A percentile compares a stretch with the other conserved stretches of the same genome.
These are phyloP conservation scores for Edaphochlamys debaryana DNA, from an alignment of 139 green algal species.

Conservation along the genomic window DNA sequence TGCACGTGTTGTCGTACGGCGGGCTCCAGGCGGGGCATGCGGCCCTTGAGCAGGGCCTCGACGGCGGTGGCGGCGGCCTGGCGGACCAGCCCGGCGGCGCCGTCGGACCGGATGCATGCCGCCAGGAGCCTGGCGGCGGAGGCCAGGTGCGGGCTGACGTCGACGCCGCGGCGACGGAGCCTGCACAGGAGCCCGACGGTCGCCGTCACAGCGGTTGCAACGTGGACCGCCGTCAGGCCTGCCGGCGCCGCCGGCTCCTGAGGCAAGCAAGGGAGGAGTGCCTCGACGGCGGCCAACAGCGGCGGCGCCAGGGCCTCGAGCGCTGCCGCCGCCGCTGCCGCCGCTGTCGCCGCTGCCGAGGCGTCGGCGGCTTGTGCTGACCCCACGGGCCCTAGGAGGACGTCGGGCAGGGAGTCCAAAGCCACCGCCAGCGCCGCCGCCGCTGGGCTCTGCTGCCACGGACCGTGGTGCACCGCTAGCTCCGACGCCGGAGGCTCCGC, in stretches of 20 bases:
- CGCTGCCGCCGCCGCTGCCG: neutral
- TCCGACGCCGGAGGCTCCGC: neutral
- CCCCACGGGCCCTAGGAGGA: neutral
- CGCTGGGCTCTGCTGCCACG: neutral
- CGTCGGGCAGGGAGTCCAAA: neutral
- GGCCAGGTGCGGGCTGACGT: constrained; percentile 6
- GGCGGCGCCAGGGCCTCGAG: neutral
- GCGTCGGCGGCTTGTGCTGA: neutral
- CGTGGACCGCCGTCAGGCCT: neutral
- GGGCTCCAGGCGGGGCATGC: neutral
- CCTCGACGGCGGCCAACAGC: neutral
- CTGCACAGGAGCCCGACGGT: neutral
- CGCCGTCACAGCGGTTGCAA: constrained; percentile 18
- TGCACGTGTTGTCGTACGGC: neutral
- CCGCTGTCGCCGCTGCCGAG: neutral
- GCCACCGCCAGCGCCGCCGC: constrained; percentile 15
- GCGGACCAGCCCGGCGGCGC: neutral
- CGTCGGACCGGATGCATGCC: neutral
- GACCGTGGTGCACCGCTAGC: neutral
- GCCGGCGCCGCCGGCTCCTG: neutral
- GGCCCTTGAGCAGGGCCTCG: neutral
- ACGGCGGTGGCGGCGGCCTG: neutral
- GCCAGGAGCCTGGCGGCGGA: neutral
- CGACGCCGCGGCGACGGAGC: neutral
- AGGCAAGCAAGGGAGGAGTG: neutral